A percentile compares a stretch with the other conserved stretches of the same genome.
Evolutionary conservation across 495 filamentous ascomycete species (phyloP).

Genomic region (Talaromyces borbonicus): DNA sequence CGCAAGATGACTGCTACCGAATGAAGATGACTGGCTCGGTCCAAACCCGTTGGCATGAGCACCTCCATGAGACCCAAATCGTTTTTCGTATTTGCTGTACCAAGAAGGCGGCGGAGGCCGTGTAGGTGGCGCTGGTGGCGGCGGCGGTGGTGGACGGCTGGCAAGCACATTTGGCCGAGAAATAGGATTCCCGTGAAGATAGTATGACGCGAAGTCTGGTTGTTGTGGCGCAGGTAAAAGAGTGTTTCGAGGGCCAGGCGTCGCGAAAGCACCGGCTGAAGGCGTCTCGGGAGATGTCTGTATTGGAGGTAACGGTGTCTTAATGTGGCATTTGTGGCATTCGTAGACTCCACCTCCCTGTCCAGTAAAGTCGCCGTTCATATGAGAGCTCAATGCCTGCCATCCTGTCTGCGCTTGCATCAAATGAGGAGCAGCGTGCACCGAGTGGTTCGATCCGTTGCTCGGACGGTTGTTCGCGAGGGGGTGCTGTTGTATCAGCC

Average conservation of each 20-base stretch:
- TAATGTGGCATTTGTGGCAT: constrained; percentile 46
- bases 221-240: constrained; percentile 28
- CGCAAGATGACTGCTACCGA: constrained; percentile 11
- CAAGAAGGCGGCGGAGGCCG: constrained; percentile 21
- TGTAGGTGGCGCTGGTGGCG: constrained; percentile 12
- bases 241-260: neutral
- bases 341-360: constrained; percentile 21
- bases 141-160: constrained; percentile 19
- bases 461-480: constrained; percentile 9
- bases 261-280: neutral
- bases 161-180: constrained; percentile 16
- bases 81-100: constrained; percentile 29
- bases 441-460: constrained; percentile 18
- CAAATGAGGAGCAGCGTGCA: constrained; percentile 25
- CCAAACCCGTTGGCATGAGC: constrained; percentile 12
- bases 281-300: constrained; percentile 22
- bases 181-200: constrained; percentile 21
- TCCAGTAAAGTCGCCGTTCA: constrained; percentile 22
- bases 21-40: constrained; percentile 5
- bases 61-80: constrained; percentile 23
- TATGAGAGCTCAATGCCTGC: constrained; percentile 18
- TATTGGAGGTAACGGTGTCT: constrained; percentile 19
- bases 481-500: constrained; percentile 22
- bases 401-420: constrained; percentile 18
- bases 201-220: constrained; percentile 20